Percentiles rank a stretch among this genome's conserved stretches.
phyloP scores from a whole-genome alignment of 129 eudicot genomes.

The Flaveria robusta region DNA sequence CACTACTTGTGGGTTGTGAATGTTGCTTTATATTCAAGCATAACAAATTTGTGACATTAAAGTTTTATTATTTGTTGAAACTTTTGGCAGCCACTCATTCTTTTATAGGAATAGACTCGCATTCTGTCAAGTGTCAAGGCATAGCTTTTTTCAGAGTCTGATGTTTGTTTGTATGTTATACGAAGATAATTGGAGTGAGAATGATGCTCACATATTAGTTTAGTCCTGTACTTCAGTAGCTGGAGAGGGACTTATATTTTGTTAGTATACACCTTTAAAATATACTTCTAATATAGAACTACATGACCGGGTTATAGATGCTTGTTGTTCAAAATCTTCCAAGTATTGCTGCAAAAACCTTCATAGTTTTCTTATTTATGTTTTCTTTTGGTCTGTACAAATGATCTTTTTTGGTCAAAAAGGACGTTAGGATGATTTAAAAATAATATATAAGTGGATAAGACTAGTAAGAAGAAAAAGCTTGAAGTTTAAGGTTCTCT shows the following conservation, averaged over 20 bases:
- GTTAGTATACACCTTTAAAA: background rate
- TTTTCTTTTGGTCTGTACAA: background rate
- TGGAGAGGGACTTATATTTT: background rate
- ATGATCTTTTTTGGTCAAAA: background rate
- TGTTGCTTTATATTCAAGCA: conserved; percentile 2
- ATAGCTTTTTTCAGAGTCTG: background rate
- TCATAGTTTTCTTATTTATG: background rate
- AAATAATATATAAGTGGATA: background rate
- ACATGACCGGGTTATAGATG: background rate
- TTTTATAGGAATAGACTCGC: background rate
- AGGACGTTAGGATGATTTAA: background rate
- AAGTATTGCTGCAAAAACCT: background rate
- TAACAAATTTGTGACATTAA: background rate
- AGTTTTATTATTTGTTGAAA: background rate
- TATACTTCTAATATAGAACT: background rate
- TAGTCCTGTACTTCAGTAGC: background rate
- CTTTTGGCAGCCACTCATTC: background rate
- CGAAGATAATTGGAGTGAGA: background rate
- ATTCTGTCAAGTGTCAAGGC: background rate
- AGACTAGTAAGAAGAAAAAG: background rate
- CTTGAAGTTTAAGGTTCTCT: background rate
- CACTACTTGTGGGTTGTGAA: background rate
- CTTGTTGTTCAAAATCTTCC: background rate
- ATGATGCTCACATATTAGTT: background rate
- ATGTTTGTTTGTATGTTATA: background rate